Evolutionary conservation across 441 rosid genomes (phyloP).

Genomic region (Populus hybrid): DNA sequence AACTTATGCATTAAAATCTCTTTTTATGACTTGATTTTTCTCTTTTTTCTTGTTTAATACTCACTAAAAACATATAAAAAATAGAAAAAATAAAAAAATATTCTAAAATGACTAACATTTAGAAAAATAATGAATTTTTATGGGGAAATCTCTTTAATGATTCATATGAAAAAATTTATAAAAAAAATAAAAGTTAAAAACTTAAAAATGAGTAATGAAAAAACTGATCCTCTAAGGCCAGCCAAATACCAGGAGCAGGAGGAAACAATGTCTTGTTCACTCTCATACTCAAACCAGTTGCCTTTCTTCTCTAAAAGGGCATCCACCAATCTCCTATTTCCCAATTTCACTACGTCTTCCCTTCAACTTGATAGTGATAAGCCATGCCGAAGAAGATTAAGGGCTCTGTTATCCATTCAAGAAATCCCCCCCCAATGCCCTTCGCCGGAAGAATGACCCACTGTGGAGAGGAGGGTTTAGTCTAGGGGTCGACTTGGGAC

Average conservation of each 20-base stretch:
- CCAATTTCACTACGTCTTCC: not conserved
- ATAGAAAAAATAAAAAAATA: no score
- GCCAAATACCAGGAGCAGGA: not conserved
- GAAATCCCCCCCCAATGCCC: constrained; percentile 77
- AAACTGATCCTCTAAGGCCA: no score
- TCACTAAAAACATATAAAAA: no score
- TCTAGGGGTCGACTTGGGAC: constrained; percentile 81
- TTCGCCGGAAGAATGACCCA: constrained; percentile 53
- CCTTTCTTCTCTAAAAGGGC: not conserved
- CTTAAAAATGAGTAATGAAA: no score
- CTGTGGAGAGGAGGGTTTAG: constrained; percentile 89
- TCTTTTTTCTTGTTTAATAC: no score
- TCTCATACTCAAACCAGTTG: not conserved
- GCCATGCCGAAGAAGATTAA: not conserved
- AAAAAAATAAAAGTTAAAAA: no score
- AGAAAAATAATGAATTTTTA: no score
- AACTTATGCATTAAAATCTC: no score
- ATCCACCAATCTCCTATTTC: not conserved
- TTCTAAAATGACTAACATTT: no score
- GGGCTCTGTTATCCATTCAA: constrained; percentile 34
- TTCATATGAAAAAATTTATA: no score
- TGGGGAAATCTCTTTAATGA: no score
- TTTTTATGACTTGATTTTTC: no score
- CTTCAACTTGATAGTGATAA: not conserved
- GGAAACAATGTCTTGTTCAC: not conserved